Conservation (phyloP, 2,329 filamentous ascomycete genomes). For the Sporothrix protearum region DNA sequence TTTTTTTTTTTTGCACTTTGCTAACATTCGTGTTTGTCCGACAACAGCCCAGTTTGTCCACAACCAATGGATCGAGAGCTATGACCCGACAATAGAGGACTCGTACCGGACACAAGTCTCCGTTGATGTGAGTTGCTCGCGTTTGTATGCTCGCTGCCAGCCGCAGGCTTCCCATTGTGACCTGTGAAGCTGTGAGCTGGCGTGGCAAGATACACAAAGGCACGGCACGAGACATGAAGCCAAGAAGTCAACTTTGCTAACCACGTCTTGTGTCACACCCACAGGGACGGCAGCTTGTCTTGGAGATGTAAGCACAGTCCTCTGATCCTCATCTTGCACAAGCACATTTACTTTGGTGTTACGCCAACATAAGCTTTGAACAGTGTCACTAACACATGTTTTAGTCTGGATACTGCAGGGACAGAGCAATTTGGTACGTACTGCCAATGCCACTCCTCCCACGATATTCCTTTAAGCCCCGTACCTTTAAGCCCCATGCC, state of each 20-base stretch:
- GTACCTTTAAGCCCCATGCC: neutral
- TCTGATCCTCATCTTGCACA: neutral
- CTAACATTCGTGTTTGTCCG: conserved; percentile 26
- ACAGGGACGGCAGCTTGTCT: conserved; percentile 79
- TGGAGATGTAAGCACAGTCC: conserved; percentile 68
- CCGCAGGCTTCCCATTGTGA: too few relatives aligned
- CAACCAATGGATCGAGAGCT: conserved; percentile 89
- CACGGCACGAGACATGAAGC: neutral
- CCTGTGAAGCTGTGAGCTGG: neutral
- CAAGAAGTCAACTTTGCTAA: neutral
- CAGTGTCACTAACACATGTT: neutral
- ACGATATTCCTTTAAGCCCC: conserved; percentile 6
- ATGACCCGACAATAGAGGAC: conserved; percentile 75
- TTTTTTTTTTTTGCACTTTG: conserved; percentile 6
- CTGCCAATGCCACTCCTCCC: neutral
- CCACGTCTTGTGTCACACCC: conserved; percentile 37
- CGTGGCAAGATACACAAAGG: neutral
- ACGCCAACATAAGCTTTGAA: neutral
- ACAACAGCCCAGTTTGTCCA: conserved; percentile 81
- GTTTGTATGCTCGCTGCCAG: neutral
- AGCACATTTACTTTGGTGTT: neutral
- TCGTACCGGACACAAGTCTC: conserved; percentile 71
- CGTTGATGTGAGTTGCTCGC: conserved; percentile 68
- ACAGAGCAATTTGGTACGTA: conserved; percentile 87
- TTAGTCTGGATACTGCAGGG: conserved; percentile 78